Evolutionary conservation across 1,284 basidiomycete genomes (phyloP).

Genomic region (Thecaphora thlaspeos): DNA sequence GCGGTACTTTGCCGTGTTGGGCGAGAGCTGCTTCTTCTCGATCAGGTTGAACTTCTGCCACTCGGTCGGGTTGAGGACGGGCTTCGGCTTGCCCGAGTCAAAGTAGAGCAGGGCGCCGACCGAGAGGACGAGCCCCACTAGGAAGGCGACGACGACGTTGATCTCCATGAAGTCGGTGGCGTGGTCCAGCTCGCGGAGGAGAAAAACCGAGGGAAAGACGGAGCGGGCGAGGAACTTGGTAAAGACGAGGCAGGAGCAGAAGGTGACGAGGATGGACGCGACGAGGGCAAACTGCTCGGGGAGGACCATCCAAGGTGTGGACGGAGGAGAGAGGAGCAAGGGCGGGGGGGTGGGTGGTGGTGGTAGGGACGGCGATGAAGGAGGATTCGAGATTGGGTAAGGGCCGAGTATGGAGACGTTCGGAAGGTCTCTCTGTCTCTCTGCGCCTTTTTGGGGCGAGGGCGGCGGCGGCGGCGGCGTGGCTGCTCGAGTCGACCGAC

Average conservation of each 20-base stretch:
- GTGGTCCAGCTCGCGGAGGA: constrained; percentile 26
- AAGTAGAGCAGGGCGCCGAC: constrained; percentile 43
- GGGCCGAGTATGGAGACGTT: too few species aligned
- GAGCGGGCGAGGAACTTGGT: constrained; percentile 22
- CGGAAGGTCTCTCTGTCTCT: too few species aligned
- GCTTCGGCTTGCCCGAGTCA: constrained; percentile 56
- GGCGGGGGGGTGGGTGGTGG: too few species aligned
- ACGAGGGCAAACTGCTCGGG: constrained; percentile 33
- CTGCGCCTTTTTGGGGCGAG: too few species aligned
- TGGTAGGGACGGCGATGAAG: too few species aligned
- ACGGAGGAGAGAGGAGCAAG: neutral
- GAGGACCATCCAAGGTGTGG: constrained; percentile 17
- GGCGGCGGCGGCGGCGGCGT: too few species aligned
- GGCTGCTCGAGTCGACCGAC: too few species aligned
- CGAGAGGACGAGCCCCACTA: constrained; percentile 42
- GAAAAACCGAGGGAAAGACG: constrained; percentile 24
- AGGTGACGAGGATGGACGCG: constrained; percentile 36
- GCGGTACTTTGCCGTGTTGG: constrained; percentile 93
- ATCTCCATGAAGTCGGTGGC: constrained; percentile 52
- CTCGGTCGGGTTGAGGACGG: constrained; percentile 70
- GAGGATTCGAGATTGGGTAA: too few species aligned
- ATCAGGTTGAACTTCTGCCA: constrained; percentile 82
- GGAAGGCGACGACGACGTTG: constrained; percentile 44
- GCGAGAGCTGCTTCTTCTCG: constrained; percentile 81
- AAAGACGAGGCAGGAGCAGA: constrained; percentile 25